Evolutionary conservation across 1,139 yeast species (phyloP).

Genomic region (Lodderomyces oxycetoniae): DNA sequence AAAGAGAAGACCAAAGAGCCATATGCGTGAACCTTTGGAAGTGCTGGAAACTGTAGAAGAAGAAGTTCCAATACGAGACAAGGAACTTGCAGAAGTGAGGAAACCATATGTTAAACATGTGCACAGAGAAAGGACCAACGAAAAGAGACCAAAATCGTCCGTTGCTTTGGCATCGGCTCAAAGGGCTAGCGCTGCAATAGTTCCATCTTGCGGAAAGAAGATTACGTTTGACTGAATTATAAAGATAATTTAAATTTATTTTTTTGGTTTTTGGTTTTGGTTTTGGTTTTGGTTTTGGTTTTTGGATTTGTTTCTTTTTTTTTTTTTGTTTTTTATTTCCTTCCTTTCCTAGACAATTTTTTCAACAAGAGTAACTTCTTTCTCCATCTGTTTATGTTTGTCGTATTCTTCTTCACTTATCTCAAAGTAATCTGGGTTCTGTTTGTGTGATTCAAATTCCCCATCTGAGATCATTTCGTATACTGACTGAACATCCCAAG

Average conservation of each 20-base stretch:
- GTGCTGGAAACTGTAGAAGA: constrained; percentile 10
- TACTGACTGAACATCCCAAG: constrained; percentile 37
- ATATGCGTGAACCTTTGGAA: constrained; percentile 3
- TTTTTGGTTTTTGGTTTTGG: too few species aligned
- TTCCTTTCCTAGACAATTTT: too few species aligned
- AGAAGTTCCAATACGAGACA: constrained; percentile 10
- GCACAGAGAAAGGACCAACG: constrained; percentile 15
- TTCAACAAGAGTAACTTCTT: constrained; percentile 8
- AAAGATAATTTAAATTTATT: background rate
- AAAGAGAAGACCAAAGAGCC: constrained; percentile 54
- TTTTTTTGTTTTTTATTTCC: too few species aligned
- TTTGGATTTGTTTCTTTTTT: too few species aligned
- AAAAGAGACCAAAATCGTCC: constrained; percentile 63
- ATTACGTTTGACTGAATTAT: constrained; percentile 48
- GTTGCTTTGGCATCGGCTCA: constrained; percentile 85
- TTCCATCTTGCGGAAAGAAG: constrained; percentile 87
- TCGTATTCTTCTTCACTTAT: constrained; percentile 35
- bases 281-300: too few species aligned
- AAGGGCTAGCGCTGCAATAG: constrained; percentile 87
- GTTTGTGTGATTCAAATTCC: constrained; percentile 42
- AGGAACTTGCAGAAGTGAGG: constrained; percentile 9
- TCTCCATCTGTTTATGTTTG: constrained; percentile 18
- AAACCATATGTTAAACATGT: constrained; percentile 5
- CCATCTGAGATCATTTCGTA: constrained; percentile 49
- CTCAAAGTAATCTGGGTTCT: constrained; percentile 49